Base-by-base conservation (phyloP, 2,329 filamentous ascomycete genomes). In the Thermoascus crustaceus region DNA sequence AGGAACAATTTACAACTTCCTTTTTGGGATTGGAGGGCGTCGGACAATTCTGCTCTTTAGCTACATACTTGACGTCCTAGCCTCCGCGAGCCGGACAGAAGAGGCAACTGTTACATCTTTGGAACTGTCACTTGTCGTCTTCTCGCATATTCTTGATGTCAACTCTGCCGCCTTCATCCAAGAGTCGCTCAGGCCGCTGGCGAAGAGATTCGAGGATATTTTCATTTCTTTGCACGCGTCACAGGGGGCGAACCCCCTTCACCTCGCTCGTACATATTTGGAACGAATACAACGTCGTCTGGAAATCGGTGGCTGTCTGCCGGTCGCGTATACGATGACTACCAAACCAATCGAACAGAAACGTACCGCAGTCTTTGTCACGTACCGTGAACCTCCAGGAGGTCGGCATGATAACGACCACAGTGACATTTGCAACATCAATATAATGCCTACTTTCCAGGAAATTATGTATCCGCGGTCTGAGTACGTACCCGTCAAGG, bases 1-100 rank as follows among this genome's bases (percentile, higher is more conserved):
- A 8, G 60, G 55, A 11, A 67, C 57, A 3, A 60, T 72, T 16
- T 68, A 62, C 48, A 68, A 59, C 20, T 59, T 61, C 42, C 45
- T 71, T 7, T 70, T 58, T 36, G 65, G 66, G 2, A 34, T 50
- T n/a, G 50, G 51, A 25, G 67, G 67, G 19, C 48, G 41, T 6
- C 57, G 61, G 41, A 60, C 53, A 10, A 48, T 58, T 8, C 37
- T 37, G 2, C 44, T 69, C 16, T 64, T 68, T 32, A 37, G 33
- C 4, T 60, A 45, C 26, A 46, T 49, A 29, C 43, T 45, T 20
- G 46, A 36, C 20, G 48, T 43, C 27, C 45, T 54, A 22, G 40
- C 25, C 30, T 43, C 25, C 17, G 14, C 22, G 9, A 19, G 31
- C 21, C 21, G 10, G 20, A 24, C 26, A 34, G 24, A 34, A 18